Conservation (phyloP, 345 rosid genomes). For the Citrus reticulata region DNA sequence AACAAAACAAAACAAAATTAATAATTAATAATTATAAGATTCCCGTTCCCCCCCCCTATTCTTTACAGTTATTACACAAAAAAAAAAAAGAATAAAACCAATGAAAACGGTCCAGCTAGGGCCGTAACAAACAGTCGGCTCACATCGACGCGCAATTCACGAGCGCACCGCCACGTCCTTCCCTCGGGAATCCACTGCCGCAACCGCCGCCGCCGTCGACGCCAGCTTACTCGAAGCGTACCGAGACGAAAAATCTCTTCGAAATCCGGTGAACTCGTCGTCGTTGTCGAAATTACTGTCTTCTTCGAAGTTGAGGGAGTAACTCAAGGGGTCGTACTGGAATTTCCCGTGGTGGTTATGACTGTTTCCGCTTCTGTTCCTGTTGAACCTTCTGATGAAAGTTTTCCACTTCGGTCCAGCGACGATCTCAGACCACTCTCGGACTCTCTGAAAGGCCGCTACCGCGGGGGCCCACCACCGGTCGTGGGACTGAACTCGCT, state of each 20-base stretch:
- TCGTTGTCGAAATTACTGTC: conserved; percentile 41
- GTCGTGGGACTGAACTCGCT: conserved; percentile 26
- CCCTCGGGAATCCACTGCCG: conserved; percentile 3
- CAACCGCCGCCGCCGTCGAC: conserved; percentile 10
- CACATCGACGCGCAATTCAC: conserved; percentile 12
- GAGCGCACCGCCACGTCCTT: conserved; percentile 19
- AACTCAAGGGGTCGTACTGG: conserved; percentile 86
- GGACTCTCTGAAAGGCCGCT: conserved; percentile 42
- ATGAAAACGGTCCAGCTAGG: neutral
- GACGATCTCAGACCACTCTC: conserved; percentile 93
- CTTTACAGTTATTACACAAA: neutral
- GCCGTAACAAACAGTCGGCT: conserved; percentile 19
- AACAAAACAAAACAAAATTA: neutral
- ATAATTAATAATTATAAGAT: too few species aligned
- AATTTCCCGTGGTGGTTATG: conserved; percentile 44
- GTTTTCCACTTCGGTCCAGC: conserved; percentile 99
- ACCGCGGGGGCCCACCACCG: conserved; percentile 60
- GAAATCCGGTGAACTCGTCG: conserved; percentile 29
- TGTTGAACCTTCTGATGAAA: conserved; percentile 79
- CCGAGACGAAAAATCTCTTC: conserved; percentile 63
- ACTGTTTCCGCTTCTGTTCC: conserved; percentile 28
- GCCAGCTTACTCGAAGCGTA: conserved; percentile 38
- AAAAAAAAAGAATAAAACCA: neutral
- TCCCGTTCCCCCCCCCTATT: too few species aligned
- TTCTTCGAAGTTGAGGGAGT: conserved; percentile 83